A percentile compares a stretch with the other conserved stretches of the same genome.
phyloP scores from a whole-genome alignment of 345 rosid species.

The Ailanthus altissimus region DNA sequence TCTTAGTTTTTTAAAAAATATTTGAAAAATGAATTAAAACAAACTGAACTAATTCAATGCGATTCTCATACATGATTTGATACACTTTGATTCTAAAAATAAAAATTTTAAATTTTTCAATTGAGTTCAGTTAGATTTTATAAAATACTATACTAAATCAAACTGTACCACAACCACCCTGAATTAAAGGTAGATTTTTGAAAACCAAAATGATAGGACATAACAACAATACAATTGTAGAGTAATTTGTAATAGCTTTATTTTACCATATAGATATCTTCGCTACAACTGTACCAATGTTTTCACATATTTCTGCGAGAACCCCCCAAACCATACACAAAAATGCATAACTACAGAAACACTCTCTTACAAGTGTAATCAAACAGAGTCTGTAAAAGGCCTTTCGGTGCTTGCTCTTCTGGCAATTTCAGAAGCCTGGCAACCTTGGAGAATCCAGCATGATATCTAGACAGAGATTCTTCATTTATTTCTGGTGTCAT shows the following conservation, averaged over 20 bases:
- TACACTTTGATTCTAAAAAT: too few relatives aligned
- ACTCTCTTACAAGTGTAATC: slow-evolving; percentile 71
- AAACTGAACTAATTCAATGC: too few relatives aligned
- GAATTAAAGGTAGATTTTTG: too few relatives aligned
- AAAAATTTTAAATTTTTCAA: too few relatives aligned
- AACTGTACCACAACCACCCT: too few relatives aligned
- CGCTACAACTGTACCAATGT: neutral
- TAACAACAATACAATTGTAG: neutral
- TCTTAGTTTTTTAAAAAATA: too few relatives aligned
- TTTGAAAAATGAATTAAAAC: too few relatives aligned
- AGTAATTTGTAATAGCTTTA: neutral
- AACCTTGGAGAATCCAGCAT: slow-evolving; percentile 59
- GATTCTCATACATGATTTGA: too few relatives aligned
- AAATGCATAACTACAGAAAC: slow-evolving; percentile 16
- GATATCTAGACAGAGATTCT: slow-evolving; percentile 37
- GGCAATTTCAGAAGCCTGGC: slow-evolving; percentile 76
- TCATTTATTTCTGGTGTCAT: slow-evolving; percentile 32
- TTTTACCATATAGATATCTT: neutral
- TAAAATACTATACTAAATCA: too few relatives aligned
- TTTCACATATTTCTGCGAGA: neutral
- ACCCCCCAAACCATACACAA: neutral
- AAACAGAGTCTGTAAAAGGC: slow-evolving; percentile 56
- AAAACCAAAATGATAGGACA: too few relatives aligned
- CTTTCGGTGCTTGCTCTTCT: slow-evolving; percentile 33
- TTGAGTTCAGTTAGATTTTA: too few relatives aligned